Evolutionary conservation across 1,284 basidiomycete genomes (phyloP), one percentile per base, ranked within the genome.

Genomic region (Psilocybe mexicana): DNA sequence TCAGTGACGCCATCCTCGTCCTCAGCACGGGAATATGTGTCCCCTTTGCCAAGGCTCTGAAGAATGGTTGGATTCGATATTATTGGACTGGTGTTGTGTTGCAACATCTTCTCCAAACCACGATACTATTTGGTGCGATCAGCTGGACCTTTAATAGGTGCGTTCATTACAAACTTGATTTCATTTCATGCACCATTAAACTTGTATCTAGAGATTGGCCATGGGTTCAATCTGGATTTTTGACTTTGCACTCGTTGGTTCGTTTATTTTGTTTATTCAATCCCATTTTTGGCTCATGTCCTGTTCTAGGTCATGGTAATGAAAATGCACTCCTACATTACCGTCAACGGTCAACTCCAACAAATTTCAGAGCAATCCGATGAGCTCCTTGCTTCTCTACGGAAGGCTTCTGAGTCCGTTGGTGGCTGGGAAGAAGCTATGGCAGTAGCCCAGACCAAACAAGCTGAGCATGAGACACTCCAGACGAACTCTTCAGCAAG

Each of bases 161-260:
- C 60, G 76, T 67, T 35, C 5, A 6, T 24, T 6, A 25, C 35
- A 1, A 30, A 36, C 26, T 38, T 43, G 14, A 12, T 10, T 28
- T 50, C 25, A 35, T 46, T 49, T 33, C 42, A 26, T 44, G 18
- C 40, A 45, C 52, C 42, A 43, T 58, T 45, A 50, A 48, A 55
- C 52, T n/a, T 33, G 30, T 42, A 33, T 55, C 11, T 63, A 88
- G 93, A 54, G 83, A 94, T 65, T 98, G 95, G 96, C 94, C 94
- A 40, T 98, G 96, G 96, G 96, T 98, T 1, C 96, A 99, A 72
- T 94, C 94, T 0, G 96, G 96, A 6, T 98, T 95, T 75, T 80
- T 98, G 53, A 96, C 94, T 0, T 76, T 98, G n/a, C 96, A 96
- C 72, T 86, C 90, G 11, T 76, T 97, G 6, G 88, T 87, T 63